phyloP scores from a whole-genome alignment of 352 stramenopile species.

The Phytophthora foliorum region DNA sequence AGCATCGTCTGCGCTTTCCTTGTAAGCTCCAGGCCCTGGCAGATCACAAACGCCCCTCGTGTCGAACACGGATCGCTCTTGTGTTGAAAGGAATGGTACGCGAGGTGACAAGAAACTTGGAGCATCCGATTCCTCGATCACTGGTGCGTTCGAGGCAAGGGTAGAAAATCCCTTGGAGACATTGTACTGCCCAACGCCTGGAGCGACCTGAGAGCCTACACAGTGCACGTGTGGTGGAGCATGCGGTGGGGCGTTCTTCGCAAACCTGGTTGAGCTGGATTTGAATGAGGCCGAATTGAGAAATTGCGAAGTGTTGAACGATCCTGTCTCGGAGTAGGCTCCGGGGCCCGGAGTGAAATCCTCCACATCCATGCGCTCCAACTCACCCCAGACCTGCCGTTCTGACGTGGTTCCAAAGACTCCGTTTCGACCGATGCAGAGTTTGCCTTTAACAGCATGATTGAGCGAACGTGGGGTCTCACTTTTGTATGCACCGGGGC shows the following conservation, averaged over 20 bases:
- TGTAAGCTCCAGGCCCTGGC: constrained; percentile 63
- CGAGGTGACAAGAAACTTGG: constrained; percentile 23
- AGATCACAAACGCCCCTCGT: constrained; percentile 48
- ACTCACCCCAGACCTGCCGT: constrained; percentile 72
- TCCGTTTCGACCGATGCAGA: constrained; percentile 69
- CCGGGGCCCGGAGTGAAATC: constrained; percentile 66
- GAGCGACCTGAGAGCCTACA: constrained; percentile 50
- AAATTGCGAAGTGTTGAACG: constrained; percentile 45
- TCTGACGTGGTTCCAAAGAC: constrained; percentile 83
- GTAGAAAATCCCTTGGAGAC: constrained; percentile 37
- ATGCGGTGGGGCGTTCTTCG: constrained; percentile 47
- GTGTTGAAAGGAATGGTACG: constrained; percentile 54
- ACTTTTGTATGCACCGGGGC: constrained; percentile 65
- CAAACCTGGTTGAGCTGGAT: constrained; percentile 63
- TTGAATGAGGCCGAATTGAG: constrained; percentile 69
- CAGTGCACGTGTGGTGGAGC: constrained; percentile 63
- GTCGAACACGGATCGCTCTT: constrained; percentile 56
- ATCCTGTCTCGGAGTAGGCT: constrained; percentile 55
- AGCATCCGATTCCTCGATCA: constrained; percentile 19
- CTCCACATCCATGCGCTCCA: constrained; percentile 58
- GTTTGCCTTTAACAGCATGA: constrained; percentile 54
- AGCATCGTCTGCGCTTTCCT: constrained; percentile 16
- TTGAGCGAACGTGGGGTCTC: constrained; percentile 73
- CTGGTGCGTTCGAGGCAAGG: constrained; percentile 6
- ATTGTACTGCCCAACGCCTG: constrained; percentile 69